Base-by-base conservation (phyloP, 495 filamentous ascomycete genomes). In the Oidiodendron maius region DNA sequence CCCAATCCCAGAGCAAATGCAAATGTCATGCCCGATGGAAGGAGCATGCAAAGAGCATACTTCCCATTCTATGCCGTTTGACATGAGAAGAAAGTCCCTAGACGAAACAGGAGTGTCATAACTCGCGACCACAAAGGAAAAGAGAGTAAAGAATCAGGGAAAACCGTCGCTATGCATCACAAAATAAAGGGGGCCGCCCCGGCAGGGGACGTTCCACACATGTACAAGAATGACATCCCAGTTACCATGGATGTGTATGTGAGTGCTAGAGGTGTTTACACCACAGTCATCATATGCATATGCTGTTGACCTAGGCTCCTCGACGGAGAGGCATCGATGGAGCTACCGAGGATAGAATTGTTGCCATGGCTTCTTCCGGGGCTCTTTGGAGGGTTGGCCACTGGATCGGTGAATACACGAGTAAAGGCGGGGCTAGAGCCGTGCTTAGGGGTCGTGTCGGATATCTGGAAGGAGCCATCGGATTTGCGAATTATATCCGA, bases 401-500 rank as follows among this genome's bases (percentile, higher is more conserved):
- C 58, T 16, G 77, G 77, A 28, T 79, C 76, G n/a, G 72, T 71
- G 54, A 84, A 84, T 48, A 84, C 79, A 34, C 76, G 67, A 18
- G 76, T 82, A 53, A 83, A 81, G 4, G 78, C 78, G 18, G 78
- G 78, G 53, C 76, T 80, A 1, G 76, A 75, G 50, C 77, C 70
- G 49, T 69, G 69, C 48, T 69, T 64, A 20, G 69, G 78, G 38
- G 64, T 80, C 20, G 60, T 63, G 46, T 63, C 75, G 26, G 85
- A 78, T 51, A 74, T 86, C 32, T 81, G 72, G 15, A 83, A 70
- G 15, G 83, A 72, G 34, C 83, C 81, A 59, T 95, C 89, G 35
- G 86, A 87, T 58, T 82, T 82, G 44, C 88, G 85, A 52, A 93
- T 78, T 11, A 86, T 71, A 46, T 91, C 86, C 38, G 85, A 84